Conservation (phyloP, 495 filamentous ascomycete genomes). For the Xylaria grammica region DNA sequence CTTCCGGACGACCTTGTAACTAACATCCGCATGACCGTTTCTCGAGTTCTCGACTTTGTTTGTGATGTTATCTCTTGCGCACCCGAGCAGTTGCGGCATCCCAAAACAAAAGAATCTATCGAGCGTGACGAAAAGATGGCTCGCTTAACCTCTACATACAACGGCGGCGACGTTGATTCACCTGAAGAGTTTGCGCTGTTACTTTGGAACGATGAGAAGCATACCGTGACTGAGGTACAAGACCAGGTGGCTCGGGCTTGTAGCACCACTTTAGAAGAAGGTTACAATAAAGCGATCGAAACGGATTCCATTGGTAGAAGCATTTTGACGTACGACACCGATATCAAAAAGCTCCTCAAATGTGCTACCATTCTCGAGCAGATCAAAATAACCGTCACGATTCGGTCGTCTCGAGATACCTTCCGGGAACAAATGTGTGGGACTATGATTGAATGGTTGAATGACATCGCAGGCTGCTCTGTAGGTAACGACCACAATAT, state of each 20-base stretch:
- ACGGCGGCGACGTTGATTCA: constrained; percentile 62
- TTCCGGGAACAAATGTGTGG: constrained; percentile 98
- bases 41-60: constrained; percentile 86
- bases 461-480: constrained; percentile 89
- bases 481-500: constrained; percentile 81
- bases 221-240: constrained; percentile 89
- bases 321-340: constrained; percentile 74
- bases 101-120: constrained; percentile 81
- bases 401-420: constrained; percentile 89
- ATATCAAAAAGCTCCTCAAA: constrained; percentile 71
- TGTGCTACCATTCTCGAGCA: constrained; percentile 87
- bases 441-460: constrained; percentile 96
- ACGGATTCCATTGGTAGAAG: constrained; percentile 85
- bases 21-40: constrained; percentile 81
- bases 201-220: constrained; percentile 98
- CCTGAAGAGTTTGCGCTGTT: constrained; percentile 80
- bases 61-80: constrained; percentile 98
- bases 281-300: constrained; percentile 77
- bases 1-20: constrained; percentile 75
- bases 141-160: constrained; percentile 74
- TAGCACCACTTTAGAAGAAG: constrained; percentile 70
- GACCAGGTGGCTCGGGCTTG: constrained; percentile 91
- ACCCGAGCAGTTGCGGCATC: constrained; percentile 87
- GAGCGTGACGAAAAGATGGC: constrained; percentile 80
- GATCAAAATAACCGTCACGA: constrained; percentile 94